These are phyloP conservation scores for Aspergillus ruber DNA, from an alignment of 2,329 filamentous ascomycete species.

Conservation along the genomic window DNA sequence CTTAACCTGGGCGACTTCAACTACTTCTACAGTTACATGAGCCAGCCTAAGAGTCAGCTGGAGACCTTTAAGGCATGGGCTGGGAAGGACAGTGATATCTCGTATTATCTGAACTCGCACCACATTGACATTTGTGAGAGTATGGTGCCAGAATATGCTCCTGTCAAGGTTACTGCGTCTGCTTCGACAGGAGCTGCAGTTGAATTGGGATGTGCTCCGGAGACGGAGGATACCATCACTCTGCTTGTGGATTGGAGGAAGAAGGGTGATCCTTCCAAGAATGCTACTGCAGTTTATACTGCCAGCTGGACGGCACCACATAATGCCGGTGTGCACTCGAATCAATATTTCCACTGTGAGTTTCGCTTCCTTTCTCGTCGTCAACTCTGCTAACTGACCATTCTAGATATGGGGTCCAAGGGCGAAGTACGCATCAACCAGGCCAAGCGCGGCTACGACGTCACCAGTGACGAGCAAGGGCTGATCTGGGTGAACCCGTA, in stretches of 20 bases:
- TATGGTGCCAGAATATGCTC: conserved; percentile 78
- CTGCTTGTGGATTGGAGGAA: conserved; percentile 83
- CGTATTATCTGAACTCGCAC: conserved; percentile 92
- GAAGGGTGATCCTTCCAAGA: conserved; percentile 60
- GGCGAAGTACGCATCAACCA: conserved; percentile 89
- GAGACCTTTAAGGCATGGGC: conserved; percentile 96
- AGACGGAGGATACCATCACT: conserved; percentile 90
- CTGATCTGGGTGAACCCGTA: conserved; percentile 82
- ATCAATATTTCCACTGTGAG: conserved; percentile 86
- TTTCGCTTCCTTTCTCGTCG: conserved; percentile 1
- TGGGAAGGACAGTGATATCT: conserved; percentile 85
- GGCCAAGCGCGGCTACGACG: conserved; percentile 88
- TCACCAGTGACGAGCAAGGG: conserved; percentile 69
- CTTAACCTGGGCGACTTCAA: conserved; percentile 84
- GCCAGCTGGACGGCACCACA: conserved; percentile 92
- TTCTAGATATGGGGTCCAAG: conserved; percentile 62
- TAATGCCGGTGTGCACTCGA: conserved; percentile 88
- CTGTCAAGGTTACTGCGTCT: conserved; percentile 71
- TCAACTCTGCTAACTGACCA: conserved; percentile 1
- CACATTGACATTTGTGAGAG: conserved; percentile 89
- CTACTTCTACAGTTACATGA: conserved; percentile 98
- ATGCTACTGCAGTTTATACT: conserved; percentile 84
- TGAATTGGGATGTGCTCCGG: conserved; percentile 67
- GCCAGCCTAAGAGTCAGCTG: conserved; percentile 81
- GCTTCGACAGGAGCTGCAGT: conserved; percentile 75